Conservation (phyloP, 768 basidiomycete species). For the Calocybe cyanea region DNA sequence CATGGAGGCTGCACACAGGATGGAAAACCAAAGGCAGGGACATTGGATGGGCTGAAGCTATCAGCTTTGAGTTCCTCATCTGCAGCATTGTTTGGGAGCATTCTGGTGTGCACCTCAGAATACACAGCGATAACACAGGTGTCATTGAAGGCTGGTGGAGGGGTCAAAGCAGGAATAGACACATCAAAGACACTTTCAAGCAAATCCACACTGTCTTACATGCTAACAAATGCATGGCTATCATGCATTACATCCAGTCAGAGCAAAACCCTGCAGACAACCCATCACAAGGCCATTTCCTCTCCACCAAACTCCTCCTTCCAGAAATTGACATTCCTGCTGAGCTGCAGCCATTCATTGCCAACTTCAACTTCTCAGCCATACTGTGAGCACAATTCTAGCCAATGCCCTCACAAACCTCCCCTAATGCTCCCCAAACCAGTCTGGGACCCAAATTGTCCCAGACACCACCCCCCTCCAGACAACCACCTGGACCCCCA, state of each 20-base stretch:
- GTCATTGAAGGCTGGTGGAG: slow-evolving; percentile 41
- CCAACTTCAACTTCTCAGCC: slow-evolving; percentile 7
- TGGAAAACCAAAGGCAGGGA: no score
- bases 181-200: slow-evolving; percentile 27
- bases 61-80: no score
- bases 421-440: slow-evolving; percentile 15
- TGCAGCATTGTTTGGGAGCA: background rate
- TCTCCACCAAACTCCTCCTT: slow-evolving; percentile 10
- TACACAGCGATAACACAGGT: slow-evolving; percentile 35
- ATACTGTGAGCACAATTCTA: slow-evolving; percentile 7
- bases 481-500: no score
- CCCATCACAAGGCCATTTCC: slow-evolving; percentile 29
- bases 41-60: no score
- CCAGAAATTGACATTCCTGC: slow-evolving; percentile 1
- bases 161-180: slow-evolving; percentile 27
- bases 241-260: background rate
- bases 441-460: background rate
- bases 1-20: background rate
- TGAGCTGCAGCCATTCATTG: slow-evolving; percentile 1
- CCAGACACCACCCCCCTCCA: background rate
- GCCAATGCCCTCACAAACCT: background rate
- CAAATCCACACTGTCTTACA: background rate
- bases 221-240: background rate
- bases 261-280: slow-evolving; percentile 20
- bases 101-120: slow-evolving; percentile 13